phyloP scores from a whole-genome alignment of 2,329 filamentous ascomycete species.

The Knufia petricola region DNA sequence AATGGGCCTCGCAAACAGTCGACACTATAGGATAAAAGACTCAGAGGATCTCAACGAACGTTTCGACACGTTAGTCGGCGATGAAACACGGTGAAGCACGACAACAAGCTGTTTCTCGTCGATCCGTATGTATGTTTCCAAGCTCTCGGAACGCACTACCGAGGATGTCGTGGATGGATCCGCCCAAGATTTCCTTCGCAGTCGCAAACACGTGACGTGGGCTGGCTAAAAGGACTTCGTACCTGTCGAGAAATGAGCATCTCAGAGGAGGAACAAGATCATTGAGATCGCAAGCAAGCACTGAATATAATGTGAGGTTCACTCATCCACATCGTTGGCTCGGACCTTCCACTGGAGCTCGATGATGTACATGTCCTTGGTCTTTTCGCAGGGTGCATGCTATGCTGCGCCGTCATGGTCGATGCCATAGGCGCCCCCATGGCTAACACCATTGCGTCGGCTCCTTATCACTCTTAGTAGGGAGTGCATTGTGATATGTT shows the following conservation, averaged over 20 bases:
- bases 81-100: neutral
- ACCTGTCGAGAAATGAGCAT: too few relatives aligned
- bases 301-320: too few relatives aligned
- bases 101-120: neutral
- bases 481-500: neutral
- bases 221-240: too few relatives aligned
- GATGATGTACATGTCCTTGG: too few relatives aligned
- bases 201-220: neutral
- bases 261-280: too few relatives aligned
- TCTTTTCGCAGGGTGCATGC: neutral
- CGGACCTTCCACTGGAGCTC: too few relatives aligned
- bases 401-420: neutral
- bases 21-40: too few relatives aligned
- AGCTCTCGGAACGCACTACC: neutral
- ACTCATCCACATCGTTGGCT: too few relatives aligned
- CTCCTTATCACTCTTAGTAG: neutral
- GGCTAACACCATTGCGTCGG: neutral
- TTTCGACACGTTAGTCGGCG: too few relatives aligned
- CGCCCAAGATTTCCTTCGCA: neutral
- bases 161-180: neutral
- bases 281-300: too few relatives aligned
- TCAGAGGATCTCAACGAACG: too few relatives aligned
- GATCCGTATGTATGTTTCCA: neutral
- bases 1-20: too few relatives aligned
- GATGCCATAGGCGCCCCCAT: conserved; percentile 2